Percentiles rank a stretch among this genome's conserved stretches.
Conservation (phyloP, 805 yeast species). For the Tetrapisispora namnaoensis region DNA sequence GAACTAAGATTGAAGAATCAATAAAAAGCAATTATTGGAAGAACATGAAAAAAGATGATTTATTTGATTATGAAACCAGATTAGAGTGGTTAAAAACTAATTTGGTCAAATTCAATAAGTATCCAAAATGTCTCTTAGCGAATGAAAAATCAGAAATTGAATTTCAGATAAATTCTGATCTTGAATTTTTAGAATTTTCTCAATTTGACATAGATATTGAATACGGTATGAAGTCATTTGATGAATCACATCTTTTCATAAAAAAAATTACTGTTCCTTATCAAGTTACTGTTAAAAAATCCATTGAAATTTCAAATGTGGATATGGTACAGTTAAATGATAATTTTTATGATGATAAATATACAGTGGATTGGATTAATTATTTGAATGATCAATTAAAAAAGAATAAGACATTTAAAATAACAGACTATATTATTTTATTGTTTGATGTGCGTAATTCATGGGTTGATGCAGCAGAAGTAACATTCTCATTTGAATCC, state of each 20-base stretch:
- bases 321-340: constrained; percentile 56
- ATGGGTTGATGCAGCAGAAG: constrained; percentile 52
- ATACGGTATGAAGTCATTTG: constrained; percentile 20
- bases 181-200: constrained; percentile 16
- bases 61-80: constrained; percentile 20
- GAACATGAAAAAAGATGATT: constrained; percentile 19
- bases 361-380: constrained; percentile 22
- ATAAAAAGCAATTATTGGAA: constrained; percentile 25
- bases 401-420: constrained; percentile 8
- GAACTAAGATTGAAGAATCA: constrained; percentile 18
- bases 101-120: constrained; percentile 11
- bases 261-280: constrained; percentile 19
- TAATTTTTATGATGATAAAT: constrained; percentile 15
- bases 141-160: constrained; percentile 17
- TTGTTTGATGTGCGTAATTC: constrained; percentile 72
- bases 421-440: constrained; percentile 50
- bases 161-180: constrained; percentile 17
- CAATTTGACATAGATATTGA: constrained; percentile 18
- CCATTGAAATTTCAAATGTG: constrained; percentile 56
- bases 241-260: constrained; percentile 12
- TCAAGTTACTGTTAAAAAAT: constrained; percentile 38
- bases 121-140: constrained; percentile 16
- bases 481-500: constrained; percentile 29
- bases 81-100: constrained; percentile 17
- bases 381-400: constrained; percentile 15